Evolutionary conservation across 78 protist genomes (phyloP).

Genomic region (Emiliania huxleyi): DNA sequence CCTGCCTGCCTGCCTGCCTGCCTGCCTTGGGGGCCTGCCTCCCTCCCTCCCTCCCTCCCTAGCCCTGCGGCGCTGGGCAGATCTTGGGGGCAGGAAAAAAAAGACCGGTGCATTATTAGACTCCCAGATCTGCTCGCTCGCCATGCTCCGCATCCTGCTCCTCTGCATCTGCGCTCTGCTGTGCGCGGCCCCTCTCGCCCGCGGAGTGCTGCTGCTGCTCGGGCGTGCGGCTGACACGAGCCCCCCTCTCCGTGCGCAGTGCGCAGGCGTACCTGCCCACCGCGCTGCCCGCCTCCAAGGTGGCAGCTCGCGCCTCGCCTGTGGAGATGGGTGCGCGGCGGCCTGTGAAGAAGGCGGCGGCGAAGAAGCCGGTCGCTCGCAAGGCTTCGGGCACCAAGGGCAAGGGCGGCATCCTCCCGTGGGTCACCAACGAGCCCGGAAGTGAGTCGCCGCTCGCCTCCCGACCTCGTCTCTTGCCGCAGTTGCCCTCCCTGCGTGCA

Average conservation of each 20-base stretch:
- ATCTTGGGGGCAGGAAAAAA: too few species aligned
- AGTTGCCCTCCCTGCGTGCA: background rate
- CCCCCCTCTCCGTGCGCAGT: background rate
- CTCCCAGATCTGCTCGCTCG: too few species aligned
- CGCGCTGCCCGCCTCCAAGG: background rate
- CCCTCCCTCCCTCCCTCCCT: background rate
- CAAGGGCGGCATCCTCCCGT: conserved; percentile 14
- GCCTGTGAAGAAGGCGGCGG: background rate
- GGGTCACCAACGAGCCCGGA: conserved; percentile 9
- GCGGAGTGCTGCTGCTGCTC: background rate
- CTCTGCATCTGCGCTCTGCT: background rate
- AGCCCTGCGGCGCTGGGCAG: too few species aligned
- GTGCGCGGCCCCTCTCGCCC: background rate
- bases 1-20: background rate
- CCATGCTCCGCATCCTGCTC: background rate
- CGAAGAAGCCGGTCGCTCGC: background rate
- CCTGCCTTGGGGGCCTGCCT: background rate
- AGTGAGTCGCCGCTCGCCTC: background rate
- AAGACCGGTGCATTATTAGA: too few species aligned
- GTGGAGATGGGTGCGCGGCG: background rate
- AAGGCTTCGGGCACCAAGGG: background rate
- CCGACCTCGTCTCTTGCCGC: too few species aligned
- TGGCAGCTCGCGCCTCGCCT: background rate
- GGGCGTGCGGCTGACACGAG: background rate
- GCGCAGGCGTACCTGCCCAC: background rate